Evolutionary conservation across 2,329 filamentous ascomycete species (phyloP).

Genomic region (Xylogone sp.): DNA sequence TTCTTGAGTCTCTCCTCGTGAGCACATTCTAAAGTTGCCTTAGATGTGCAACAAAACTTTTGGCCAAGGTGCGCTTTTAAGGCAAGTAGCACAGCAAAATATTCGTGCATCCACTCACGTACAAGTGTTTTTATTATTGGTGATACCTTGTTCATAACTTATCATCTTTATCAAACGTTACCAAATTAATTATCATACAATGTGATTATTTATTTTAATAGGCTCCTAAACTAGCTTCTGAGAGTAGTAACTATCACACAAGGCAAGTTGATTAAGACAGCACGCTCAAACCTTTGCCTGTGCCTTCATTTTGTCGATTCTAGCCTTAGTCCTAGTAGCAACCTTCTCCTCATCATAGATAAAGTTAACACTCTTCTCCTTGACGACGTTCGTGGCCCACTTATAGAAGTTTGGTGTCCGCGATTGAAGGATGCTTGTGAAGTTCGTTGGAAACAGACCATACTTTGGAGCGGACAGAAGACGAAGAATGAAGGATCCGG

Average conservation of each 20-base stretch:
- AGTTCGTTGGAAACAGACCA: conserved; percentile 46
- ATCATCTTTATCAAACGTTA: too few species aligned
- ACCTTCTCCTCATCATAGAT: conserved; percentile 55
- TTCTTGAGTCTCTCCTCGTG: too few species aligned
- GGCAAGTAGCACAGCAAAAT: too few species aligned
- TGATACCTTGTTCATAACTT: too few species aligned
- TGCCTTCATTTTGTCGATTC: conserved; percentile 25
- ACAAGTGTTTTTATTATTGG: too few species aligned
- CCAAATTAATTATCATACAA: too few species aligned
- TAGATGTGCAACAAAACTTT: too few species aligned
- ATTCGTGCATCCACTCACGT: too few species aligned
- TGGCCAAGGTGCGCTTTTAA: too few species aligned
- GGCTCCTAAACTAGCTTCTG: background rate
- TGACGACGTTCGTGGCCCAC: conserved; percentile 59
- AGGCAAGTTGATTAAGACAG: background rate
- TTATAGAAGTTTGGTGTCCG: conserved; percentile 63
- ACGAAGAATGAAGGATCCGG: conserved; percentile 64
- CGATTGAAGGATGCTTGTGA: conserved; percentile 43
- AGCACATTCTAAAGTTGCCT: too few species aligned
- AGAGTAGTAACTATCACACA: background rate
- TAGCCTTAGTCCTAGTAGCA: conserved; percentile 38
- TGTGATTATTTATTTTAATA: too few species aligned
- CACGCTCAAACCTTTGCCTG: background rate
- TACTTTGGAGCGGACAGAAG: conserved; percentile 51
- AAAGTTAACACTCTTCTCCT: conserved; percentile 61